These are phyloP conservation scores for Primulina eburnea DNA, from an alignment of 257 asterid genomes.

Conservation along the genomic window DNA sequence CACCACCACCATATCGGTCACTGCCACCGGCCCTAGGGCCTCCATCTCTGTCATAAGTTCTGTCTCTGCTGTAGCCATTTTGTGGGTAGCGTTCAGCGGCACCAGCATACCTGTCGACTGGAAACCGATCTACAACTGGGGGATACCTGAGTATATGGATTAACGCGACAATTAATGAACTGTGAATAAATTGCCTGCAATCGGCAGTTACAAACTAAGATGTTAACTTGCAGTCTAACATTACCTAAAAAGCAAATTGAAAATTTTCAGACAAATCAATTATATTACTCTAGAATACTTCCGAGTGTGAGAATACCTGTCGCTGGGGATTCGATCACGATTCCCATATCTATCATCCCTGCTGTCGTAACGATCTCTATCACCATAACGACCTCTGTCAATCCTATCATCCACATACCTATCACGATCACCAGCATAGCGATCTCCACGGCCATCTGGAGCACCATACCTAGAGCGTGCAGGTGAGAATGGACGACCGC, in stretches of 20 bases:
- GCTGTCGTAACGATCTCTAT: conserved; percentile 71
- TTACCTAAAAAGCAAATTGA: too few species aligned
- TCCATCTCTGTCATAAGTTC: conserved; percentile 57
- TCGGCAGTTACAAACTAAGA: neutral
- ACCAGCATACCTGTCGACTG: conserved; percentile 61
- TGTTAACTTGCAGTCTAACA: neutral
- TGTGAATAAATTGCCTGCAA: neutral
- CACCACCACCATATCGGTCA: conserved; percentile 58
- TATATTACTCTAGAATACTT: neutral
- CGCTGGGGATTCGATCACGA: conserved; percentile 66
- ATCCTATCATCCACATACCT: conserved; percentile 69
- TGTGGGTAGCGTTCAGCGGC: conserved; percentile 65
- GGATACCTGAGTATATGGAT: conserved; percentile 52
- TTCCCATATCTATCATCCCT: conserved; percentile 68
- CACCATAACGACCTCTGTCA: conserved; percentile 74
- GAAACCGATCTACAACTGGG: conserved; percentile 55
- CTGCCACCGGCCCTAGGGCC: conserved; percentile 56
- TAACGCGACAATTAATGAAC: conserved; percentile 1
- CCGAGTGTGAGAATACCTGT: conserved; percentile 44
- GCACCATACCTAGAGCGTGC: conserved; percentile 79
- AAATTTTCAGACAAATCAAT: too few species aligned
- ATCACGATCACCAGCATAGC: conserved; percentile 74
- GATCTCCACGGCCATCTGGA: conserved; percentile 68
- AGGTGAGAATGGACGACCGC: conserved; percentile 68
- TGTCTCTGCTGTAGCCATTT: conserved; percentile 63